Evolutionary conservation across 768 basidiomycete genomes (phyloP), one percentile per base, ranked within the genome.

Genomic region (Calocybe cyanea): DNA sequence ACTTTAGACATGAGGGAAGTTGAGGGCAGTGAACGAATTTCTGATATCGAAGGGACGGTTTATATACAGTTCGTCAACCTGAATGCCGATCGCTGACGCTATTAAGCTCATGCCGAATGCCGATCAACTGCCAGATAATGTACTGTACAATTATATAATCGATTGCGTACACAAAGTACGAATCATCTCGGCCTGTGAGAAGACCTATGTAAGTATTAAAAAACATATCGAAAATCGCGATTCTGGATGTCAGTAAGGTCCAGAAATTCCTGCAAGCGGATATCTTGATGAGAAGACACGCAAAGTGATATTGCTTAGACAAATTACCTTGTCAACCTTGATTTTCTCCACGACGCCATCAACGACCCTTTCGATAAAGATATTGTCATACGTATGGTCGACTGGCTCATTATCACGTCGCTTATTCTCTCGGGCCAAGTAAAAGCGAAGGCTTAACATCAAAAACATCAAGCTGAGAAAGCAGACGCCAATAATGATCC

Each of bases 221-320:
- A 63, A 20, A 86, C 81, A 55, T 87, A 87, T 65, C 86, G 70
- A 63, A 83, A 87, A 43, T 85, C 82, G 8, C 77, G 71, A 53
- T 87, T 87, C 59, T 87, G 80, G 23, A 63, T 68, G 57, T 88
- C 86, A 1, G 86, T 88, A 54, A 87, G 63, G 57, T 88, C 86
- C 64, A 86, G 60, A 58, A 78, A 83, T 71, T 78, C 83, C 82
- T 87, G 42, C 40, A 13, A 31, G 39, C 21, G 8, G 43, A 38
- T 33, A n/a, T n/a, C n/a, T 18, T 39, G n/a, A 6, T 45, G 14
- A 14, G 13, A 11, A 32, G 38, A 28, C 34, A 31, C 6, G 5
- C 15, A 31, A 3, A 2, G 4, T 17, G 50, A 37, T 37, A 37
- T 25, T 41, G 19, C 25, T 18, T 3, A 38, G 7, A n/a, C 36